Evolutionary conservation across 192 early-diverging fungal genomes (phyloP).

Genomic region (Gryganskiella cystojenkinii): DNA sequence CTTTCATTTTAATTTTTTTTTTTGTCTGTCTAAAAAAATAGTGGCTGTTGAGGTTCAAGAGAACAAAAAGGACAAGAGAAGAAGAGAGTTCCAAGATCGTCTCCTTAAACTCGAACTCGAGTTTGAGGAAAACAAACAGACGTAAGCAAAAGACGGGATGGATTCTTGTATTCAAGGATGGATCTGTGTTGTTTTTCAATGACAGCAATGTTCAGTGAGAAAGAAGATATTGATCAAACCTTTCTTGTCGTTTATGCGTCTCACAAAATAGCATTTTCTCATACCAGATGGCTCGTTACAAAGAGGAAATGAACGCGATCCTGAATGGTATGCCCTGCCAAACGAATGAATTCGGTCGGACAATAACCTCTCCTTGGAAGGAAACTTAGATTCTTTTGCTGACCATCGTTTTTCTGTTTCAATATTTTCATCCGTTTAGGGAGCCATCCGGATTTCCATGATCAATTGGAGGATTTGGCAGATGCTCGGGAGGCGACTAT

Average conservation of each 20-base stretch:
- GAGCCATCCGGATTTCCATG: constrained; percentile 75
- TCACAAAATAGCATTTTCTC: constrained; percentile 46
- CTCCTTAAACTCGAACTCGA: constrained; percentile 68
- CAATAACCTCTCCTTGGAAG: background rate
- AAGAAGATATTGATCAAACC: background rate
- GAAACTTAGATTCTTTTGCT: background rate
- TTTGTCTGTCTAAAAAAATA: background rate
- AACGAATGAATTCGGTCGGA: too few relatives aligned
- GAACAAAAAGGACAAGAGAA: constrained; percentile 64
- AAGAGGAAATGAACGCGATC: constrained; percentile 57
- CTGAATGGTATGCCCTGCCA: constrained; percentile 45
- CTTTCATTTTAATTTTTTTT: background rate
- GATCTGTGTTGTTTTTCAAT: background rate
- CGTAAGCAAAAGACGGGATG: constrained; percentile 44
- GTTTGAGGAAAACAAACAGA: constrained; percentile 68
- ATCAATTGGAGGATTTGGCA: constrained; percentile 69
- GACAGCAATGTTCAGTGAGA: background rate
- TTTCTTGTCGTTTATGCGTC: constrained; percentile 1
- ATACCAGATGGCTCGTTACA: constrained; percentile 41
- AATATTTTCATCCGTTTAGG: constrained; percentile 51
- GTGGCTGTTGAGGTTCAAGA: constrained; percentile 41
- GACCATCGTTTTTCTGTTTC: background rate
- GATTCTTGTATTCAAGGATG: too few relatives aligned
- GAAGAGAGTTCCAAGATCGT: constrained; percentile 63
- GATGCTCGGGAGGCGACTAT: constrained; percentile 67